phyloP scores from a whole-genome alignment of 768 basidiomycete species.

The Grammothele lineata region DNA sequence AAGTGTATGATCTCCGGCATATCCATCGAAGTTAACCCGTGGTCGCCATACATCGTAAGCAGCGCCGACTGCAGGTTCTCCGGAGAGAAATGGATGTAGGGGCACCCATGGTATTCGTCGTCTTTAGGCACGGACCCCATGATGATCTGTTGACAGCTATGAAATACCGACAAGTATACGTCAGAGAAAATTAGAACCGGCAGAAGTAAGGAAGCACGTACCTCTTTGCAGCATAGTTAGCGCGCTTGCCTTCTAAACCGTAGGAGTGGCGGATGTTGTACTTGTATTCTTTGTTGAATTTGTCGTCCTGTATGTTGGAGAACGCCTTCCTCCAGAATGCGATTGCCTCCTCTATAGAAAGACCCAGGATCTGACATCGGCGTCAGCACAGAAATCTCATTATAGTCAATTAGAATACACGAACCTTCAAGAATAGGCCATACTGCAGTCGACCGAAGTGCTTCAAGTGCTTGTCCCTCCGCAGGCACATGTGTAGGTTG shows the following conservation, averaged over 20 bases:
- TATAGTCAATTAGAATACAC: not conserved
- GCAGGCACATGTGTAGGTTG: conserved; percentile 75
- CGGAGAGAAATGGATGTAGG: conserved; percentile 83
- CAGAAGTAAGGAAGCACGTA: conserved; percentile 26
- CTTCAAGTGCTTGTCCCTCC: conserved; percentile 80
- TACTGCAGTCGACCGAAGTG: conserved; percentile 91
- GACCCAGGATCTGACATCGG: conserved; percentile 70
- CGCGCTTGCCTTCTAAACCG: conserved; percentile 90
- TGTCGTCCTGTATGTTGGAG: conserved; percentile 76
- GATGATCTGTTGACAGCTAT: conserved; percentile 88
- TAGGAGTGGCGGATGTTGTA: conserved; percentile 97
- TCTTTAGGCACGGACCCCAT: conserved; percentile 62
- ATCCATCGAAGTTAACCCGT: conserved; percentile 63
- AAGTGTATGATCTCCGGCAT: conserved; percentile 77
- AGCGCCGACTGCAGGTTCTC: conserved; percentile 82
- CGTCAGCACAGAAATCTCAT: not conserved
- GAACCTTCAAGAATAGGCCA: conserved; percentile 91
- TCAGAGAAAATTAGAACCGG: not conserved
- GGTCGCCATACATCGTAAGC: conserved; percentile 58
- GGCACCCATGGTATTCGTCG: conserved; percentile 80
- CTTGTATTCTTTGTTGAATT: conserved; percentile 96
- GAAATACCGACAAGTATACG: not conserved
- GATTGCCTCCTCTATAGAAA: conserved; percentile 92
- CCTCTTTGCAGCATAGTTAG: conserved; percentile 94
- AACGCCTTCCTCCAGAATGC: conserved; percentile 92